Base-by-base conservation (phyloP, 306 rosid species). In the Cicer arietinum region DNA sequence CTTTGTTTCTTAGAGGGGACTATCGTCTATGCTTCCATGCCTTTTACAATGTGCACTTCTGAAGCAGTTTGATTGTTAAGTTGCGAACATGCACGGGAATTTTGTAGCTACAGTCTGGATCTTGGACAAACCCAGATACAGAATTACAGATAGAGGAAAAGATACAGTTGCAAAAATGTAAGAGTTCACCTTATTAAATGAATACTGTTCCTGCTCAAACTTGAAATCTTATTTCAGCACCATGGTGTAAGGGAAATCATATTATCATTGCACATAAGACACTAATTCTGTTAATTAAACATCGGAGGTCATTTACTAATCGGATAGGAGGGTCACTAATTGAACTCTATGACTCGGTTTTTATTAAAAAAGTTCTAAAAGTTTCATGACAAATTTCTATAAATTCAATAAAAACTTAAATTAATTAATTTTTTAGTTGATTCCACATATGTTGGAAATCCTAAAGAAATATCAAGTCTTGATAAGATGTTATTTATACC, bases 91-190 rank as follows among this genome's bases (percentile, higher is more conserved):
- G 63, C 51, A 66, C 44, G 53, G 47, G 43, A 76, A 3, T 66
- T 84, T 80, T 84, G 82, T 71, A 76, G 59, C 46, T 39, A 52
- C 44, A 35, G 30, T 51, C 43, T 75, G 18, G 58, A 79, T 78
- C 51, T 45, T 20, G 16, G 56, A 53, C 17, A n/a, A 30, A 77
- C 37, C 37, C 37, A 3, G 37, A 0, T 30, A 30, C 6, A 30
- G 37, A 30, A 30, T 30, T 11, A 60, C 48, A 54, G 5, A 62
- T 67, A 6, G 77, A 13, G 40, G 4, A 25, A 14, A 18, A 81
- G 67, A 60, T 30, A 14, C 2, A 7, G 9, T 50, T 68, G 8
- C 45, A 25, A 50, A 47, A 56, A 6, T 3, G 10, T 8, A 39
- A 2, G 44, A 17, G 62, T 39, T 37, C 69, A 7, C 64, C 1